Percentiles rank a stretch among this genome's conserved stretches.
phyloP scores from a whole-genome alignment of 2,329 filamentous ascomycete species.

The Mycocentrospora acerina region DNA sequence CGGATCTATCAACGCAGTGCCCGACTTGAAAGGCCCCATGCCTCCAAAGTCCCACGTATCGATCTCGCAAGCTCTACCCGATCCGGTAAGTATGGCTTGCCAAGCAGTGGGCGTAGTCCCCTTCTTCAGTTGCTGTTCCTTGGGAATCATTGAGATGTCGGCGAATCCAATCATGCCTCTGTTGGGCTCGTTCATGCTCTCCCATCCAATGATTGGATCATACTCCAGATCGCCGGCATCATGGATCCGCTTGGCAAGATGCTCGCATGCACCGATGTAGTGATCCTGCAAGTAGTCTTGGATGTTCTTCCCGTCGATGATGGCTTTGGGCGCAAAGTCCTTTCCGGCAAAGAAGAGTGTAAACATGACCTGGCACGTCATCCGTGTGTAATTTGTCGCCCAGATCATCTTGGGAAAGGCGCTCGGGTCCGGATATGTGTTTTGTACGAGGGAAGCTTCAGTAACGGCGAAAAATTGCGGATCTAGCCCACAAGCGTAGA shows the following conservation, averaged over 20 bases:
- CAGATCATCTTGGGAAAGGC: slow-evolving; percentile 98
- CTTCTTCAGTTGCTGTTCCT: slow-evolving; percentile 87
- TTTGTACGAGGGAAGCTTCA: slow-evolving; percentile 91
- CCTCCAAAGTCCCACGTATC: slow-evolving; percentile 92
- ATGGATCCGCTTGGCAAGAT: slow-evolving; percentile 80
- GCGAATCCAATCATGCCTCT: slow-evolving; percentile 80
- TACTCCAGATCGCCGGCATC: slow-evolving; percentile 88
- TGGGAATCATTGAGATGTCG: slow-evolving; percentile 78
- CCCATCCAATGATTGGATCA: slow-evolving; percentile 89
- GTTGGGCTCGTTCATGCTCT: slow-evolving; percentile 94
- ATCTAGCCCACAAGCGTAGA: slow-evolving; percentile 91
- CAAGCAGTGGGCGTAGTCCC: slow-evolving; percentile 91
- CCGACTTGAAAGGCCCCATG: slow-evolving; percentile 88
- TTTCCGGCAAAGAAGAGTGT: slow-evolving; percentile 89
- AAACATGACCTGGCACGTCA: slow-evolving; percentile 88
- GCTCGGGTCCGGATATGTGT: slow-evolving; percentile 82
- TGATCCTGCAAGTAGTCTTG: slow-evolving; percentile 92
- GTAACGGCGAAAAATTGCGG: slow-evolving; percentile 82
- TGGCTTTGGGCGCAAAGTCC: slow-evolving; percentile 93
- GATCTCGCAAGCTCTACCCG: slow-evolving; percentile 84
- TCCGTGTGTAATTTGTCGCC: slow-evolving; percentile 92
- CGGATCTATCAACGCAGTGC: slow-evolving; percentile 79
- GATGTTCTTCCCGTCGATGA: slow-evolving; percentile 93
- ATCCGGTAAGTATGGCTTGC: slow-evolving; percentile 90
- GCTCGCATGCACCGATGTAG: slow-evolving; percentile 75